Conservation (phyloP, 1,139 yeast species). For the Saccharomyces hybrid region DNA sequence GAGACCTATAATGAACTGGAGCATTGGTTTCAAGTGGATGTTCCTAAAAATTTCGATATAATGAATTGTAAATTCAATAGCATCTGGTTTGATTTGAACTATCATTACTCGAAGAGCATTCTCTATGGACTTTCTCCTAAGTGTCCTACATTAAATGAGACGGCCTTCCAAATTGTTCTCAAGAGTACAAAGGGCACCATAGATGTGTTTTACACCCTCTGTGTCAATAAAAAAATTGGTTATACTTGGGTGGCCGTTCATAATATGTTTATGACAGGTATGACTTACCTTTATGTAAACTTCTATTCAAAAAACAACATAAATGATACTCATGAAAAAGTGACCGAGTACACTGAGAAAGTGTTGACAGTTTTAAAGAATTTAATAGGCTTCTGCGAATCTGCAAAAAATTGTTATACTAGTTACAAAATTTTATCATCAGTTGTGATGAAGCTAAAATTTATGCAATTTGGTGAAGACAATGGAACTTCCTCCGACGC, state of each 20-base stretch:
- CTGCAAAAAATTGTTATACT: conserved; percentile 65
- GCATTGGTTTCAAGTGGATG: conserved; percentile 47
- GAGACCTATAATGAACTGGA: conserved; percentile 47
- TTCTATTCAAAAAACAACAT: conserved; percentile 57
- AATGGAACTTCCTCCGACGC: conserved; percentile 22
- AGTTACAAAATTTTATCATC: conserved; percentile 65
- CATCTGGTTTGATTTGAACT: conserved; percentile 52
- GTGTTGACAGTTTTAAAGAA: conserved; percentile 57
- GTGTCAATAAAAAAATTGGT: conserved; percentile 52
- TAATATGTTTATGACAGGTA: conserved; percentile 81
- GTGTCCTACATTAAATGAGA: conserved; percentile 45
- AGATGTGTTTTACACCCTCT: conserved; percentile 51
- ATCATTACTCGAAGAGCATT: conserved; percentile 64
- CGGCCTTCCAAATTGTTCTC: conserved; percentile 51
- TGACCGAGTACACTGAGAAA: conserved; percentile 48
- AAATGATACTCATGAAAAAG: conserved; percentile 42
- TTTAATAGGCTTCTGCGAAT: conserved; percentile 64
- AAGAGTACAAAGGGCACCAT: conserved; percentile 63
- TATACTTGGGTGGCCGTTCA: conserved; percentile 94
- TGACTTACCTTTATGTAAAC: conserved; percentile 68
- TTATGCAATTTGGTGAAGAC: conserved; percentile 15
- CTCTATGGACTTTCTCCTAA: conserved; percentile 74
- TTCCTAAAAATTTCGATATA: conserved; percentile 49
- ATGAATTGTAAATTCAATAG: conserved; percentile 69
- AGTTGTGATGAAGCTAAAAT: conserved; percentile 60